Percentiles rank a stretch among this genome's conserved stretches.
Conservation (phyloP, 768 basidiomycete genomes). For the Pisolithus tinctorius region DNA sequence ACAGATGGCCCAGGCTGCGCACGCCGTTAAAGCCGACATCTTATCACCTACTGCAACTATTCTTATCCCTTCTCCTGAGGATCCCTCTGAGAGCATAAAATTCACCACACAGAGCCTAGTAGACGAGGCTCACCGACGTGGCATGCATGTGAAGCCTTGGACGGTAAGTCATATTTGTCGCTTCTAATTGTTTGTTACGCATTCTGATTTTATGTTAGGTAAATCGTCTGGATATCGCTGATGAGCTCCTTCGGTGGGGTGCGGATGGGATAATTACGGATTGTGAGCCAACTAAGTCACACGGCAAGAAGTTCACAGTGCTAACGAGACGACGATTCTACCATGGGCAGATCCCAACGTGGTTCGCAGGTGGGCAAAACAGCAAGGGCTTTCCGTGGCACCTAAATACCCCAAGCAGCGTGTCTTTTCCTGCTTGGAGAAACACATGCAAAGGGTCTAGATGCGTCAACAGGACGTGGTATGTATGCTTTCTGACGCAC, state of each 20-base stretch:
- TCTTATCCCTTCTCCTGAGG: conserved; percentile 36
- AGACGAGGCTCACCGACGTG: conserved; percentile 53
- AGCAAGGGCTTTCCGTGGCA: conserved; percentile 45
- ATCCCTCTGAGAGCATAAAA: conserved; percentile 37
- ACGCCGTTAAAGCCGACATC: conserved; percentile 54
- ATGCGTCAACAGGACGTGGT: too few species aligned
- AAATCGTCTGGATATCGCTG: conserved; percentile 52
- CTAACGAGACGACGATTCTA: background rate
- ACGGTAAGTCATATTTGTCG: conserved; percentile 41
- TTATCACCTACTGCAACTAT: conserved; percentile 53
- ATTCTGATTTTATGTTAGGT: conserved; percentile 34
- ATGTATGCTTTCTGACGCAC: too few species aligned
- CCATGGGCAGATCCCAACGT: conserved; percentile 42
- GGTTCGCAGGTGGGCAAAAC: conserved; percentile 50
- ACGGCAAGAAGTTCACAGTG: background rate
- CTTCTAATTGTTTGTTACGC: background rate
- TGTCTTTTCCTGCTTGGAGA: conserved; percentile 55
- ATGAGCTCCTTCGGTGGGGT: conserved; percentile 52
- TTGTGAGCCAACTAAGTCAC: conserved; percentile 28
- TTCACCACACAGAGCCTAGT: conserved; percentile 71
- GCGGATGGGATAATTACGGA: conserved; percentile 79
- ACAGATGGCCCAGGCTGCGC: conserved; percentile 64
- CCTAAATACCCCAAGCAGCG: conserved; percentile 52
- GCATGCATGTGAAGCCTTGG: conserved; percentile 64
- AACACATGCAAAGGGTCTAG: conserved; percentile 35